These are phyloP conservation scores for Oryza brachyantha DNA, from an alignment of 176 grass and related monocot species.

Conservation along the genomic window DNA sequence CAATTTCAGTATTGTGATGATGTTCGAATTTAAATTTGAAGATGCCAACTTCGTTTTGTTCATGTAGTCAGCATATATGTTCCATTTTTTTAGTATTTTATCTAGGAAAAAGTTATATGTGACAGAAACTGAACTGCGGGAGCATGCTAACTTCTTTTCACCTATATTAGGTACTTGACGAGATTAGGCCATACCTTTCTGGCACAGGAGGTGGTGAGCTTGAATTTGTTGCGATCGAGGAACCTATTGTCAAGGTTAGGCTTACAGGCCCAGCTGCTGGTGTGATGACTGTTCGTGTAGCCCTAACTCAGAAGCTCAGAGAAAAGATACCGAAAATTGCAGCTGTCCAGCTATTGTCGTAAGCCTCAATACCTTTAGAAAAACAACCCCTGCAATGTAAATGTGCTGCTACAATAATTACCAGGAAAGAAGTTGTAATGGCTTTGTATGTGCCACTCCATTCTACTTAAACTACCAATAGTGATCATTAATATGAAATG, in stretches of 20 bases:
- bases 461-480: neutral
- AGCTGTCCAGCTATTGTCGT: slow-evolving; percentile 75
- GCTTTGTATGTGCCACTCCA: neutral
- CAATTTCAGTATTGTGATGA: neutral
- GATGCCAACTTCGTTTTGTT: too few species aligned
- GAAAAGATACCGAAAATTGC: slow-evolving; percentile 90
- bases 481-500: neutral
- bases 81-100: neutral
- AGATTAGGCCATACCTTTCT: slow-evolving; percentile 93
- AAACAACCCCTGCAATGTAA: slow-evolving; percentile 13
- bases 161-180: slow-evolving; percentile 69
- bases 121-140: neutral
- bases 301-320: slow-evolving; percentile 88
- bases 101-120: neutral
- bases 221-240: slow-evolving; percentile 77
- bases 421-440: neutral
- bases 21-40: too few species aligned
- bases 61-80: neutral
- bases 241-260: slow-evolving; percentile 79
- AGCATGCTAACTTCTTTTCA: slow-evolving; percentile 6
- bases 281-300: slow-evolving; percentile 92
- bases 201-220: slow-evolving; percentile 93
- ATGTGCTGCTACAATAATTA: slow-evolving; percentile 20
- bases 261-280: slow-evolving; percentile 78
- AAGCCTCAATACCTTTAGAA: slow-evolving; percentile 17